A percentile compares a stretch with the other conserved stretches of the same genome.
Conservation (phyloP, 495 filamentous ascomycete genomes). For the Penicillium odoratum region DNA sequence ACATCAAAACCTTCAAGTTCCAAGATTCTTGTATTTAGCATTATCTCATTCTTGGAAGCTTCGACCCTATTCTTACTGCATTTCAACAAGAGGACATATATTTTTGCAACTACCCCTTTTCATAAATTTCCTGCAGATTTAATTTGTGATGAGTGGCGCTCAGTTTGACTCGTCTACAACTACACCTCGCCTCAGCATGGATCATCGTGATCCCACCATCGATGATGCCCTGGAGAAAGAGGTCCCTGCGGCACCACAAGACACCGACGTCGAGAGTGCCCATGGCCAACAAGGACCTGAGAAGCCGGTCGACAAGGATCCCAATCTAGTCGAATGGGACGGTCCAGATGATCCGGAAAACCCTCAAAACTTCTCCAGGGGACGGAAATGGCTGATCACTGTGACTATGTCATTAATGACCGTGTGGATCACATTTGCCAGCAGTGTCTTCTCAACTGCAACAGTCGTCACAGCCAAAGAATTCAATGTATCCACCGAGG, state of each 20-base stretch:
- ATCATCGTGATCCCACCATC: conserved; percentile 9
- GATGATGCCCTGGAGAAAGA: conserved; percentile 8
- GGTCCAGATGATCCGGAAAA: conserved; percentile 64
- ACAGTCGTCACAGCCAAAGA: conserved; percentile 46
- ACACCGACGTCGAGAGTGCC: conserved; percentile 25
- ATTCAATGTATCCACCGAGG: conserved; percentile 53
- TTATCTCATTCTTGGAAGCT: not conserved
- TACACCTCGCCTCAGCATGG: conserved; percentile 28
- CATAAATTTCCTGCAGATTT: not conserved
- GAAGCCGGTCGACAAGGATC: conserved; percentile 31
- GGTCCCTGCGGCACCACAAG: not conserved
- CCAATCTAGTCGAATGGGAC: conserved; percentile 46
- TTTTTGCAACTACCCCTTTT: not conserved
- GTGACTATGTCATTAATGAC: conserved; percentile 59
- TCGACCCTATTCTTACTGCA: not conserved
- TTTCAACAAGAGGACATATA: not conserved
- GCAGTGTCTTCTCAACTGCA: conserved; percentile 59
- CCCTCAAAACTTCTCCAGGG: conserved; percentile 64
- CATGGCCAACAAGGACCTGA: conserved; percentile 8
- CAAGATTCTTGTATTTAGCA: not conserved
- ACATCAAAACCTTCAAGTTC: not conserved
- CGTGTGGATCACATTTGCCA: conserved; percentile 60
- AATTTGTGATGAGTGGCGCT: not conserved
- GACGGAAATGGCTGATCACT: conserved; percentile 71
- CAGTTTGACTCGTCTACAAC: conserved; percentile 24